Evolutionary conservation across 768 basidiomycete species (phyloP).

Genomic region (Tephrocybe sp.): DNA sequence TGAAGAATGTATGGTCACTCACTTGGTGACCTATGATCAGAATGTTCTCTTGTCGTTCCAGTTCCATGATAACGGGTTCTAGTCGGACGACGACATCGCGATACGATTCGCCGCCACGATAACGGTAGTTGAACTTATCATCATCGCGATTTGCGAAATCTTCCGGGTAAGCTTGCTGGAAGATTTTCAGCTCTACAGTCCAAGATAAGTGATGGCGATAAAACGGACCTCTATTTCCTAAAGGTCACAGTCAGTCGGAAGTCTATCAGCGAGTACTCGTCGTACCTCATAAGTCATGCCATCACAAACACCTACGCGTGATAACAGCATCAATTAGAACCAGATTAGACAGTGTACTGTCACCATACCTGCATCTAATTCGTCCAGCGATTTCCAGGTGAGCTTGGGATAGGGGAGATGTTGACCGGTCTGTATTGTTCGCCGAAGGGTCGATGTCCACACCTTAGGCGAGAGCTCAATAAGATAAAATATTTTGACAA

Average conservation of each 20-base stretch:
- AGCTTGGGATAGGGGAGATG: constrained; percentile 84
- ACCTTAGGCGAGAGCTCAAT: constrained; percentile 49
- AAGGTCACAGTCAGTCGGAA: neutral
- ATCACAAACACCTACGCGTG: constrained; percentile 78
- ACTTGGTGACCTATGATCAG: constrained; percentile 96
- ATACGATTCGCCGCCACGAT: constrained; percentile 96
- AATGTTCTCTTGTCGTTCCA: constrained; percentile 97
- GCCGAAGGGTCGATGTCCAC: constrained; percentile 96
- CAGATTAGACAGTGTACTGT: neutral
- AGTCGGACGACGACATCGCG: constrained; percentile 93
- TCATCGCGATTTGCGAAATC: constrained; percentile 98
- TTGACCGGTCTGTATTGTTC: constrained; percentile 90
- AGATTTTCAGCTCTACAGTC: neutral
- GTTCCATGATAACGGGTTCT: constrained; percentile 99
- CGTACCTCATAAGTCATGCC: constrained; percentile 94
- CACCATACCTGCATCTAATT: constrained; percentile 85
- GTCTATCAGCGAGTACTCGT: neutral
- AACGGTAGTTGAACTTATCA: constrained; percentile 99
- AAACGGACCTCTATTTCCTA: constrained; percentile 83
- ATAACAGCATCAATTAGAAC: neutral
- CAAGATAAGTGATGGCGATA: neutral
- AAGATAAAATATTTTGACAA: neutral
- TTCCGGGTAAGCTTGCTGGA: constrained; percentile 90
- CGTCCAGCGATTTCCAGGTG: constrained; percentile 98
- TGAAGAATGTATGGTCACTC: constrained; percentile 7